Conservation (phyloP, 495 filamentous ascomycete species). For the Aspergillus biplanus region DNA sequence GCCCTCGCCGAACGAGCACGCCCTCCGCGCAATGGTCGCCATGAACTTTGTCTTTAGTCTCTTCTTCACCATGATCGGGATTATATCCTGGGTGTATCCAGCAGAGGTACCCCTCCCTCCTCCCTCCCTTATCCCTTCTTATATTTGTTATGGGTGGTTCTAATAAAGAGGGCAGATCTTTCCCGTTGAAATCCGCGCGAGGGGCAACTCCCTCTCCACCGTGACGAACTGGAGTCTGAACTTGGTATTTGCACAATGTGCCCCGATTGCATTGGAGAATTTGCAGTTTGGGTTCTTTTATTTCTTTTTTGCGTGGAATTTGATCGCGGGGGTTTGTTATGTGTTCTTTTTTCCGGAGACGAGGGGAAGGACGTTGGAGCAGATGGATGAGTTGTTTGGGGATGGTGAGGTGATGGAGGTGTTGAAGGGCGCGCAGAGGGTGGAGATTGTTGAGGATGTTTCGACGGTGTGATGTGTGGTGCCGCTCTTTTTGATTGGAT, state of each 20-base stretch:
- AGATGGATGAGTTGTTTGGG: conserved; percentile 55
- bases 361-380: conserved; percentile 50
- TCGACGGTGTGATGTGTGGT: too few species aligned
- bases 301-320: conserved; percentile 50
- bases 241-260: conserved; percentile 52
- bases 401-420: conserved; percentile 23
- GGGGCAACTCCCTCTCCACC: conserved; percentile 51
- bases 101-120: too few species aligned
- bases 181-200: conserved; percentile 51
- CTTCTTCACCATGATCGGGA: conserved; percentile 57
- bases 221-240: conserved; percentile 54
- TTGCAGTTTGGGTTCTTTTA: conserved; percentile 54
- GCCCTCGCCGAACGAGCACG: conserved; percentile 34
- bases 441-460: neutral
- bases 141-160: too few species aligned
- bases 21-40: conserved; percentile 57
- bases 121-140: too few species aligned
- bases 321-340: conserved; percentile 43
- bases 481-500: too few species aligned
- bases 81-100: conserved; percentile 57
- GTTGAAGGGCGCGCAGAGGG: neutral
- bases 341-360: conserved; percentile 51
- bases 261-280: conserved; percentile 48
- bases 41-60: conserved; percentile 62
- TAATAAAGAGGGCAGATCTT: conserved; percentile 36